Evolutionary conservation across 1,139 yeast species (phyloP).

Genomic region (Blastobotrys petasosporus): DNA sequence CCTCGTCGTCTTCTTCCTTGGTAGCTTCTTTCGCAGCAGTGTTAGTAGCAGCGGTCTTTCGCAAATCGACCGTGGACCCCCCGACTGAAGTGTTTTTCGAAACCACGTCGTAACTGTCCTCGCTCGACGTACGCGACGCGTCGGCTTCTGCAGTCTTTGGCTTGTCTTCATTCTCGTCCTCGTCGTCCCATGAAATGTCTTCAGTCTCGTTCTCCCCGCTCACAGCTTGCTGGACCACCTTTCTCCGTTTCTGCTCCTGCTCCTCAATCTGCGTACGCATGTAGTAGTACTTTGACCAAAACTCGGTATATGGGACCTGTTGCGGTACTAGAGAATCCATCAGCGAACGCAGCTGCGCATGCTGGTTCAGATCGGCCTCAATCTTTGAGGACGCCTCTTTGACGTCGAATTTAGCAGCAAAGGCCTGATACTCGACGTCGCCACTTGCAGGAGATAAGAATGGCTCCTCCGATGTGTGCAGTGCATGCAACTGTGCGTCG

Average conservation of each 20-base stretch:
- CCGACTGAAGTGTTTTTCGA: constrained; percentile 27
- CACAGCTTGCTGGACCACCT: constrained; percentile 44
- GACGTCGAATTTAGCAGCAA: constrained; percentile 38
- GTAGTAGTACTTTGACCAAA: constrained; percentile 72
- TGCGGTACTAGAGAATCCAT: constrained; percentile 67
- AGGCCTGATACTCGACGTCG: constrained; percentile 32
- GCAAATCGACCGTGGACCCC: constrained; percentile 31
- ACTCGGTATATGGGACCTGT: constrained; percentile 49
- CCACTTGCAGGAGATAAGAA: constrained; percentile 29
- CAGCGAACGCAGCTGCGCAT: constrained; percentile 50
- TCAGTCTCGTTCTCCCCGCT: constrained; percentile 38
- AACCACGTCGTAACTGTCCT: constrained; percentile 38
- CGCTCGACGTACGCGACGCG: constrained; percentile 37
- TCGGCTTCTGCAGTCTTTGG: constrained; percentile 7
- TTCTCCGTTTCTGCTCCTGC: constrained; percentile 63
- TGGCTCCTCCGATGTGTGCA: constrained; percentile 45
- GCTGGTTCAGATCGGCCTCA: constrained; percentile 42
- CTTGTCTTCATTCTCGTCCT: constrained; percentile 47
- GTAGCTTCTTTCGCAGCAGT: constrained; percentile 18
- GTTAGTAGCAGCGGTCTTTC: constrained; percentile 16
- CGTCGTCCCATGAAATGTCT: constrained; percentile 54
- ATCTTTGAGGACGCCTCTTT: constrained; percentile 51
- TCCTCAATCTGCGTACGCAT: constrained; percentile 50
- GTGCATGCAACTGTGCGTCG: constrained; percentile 51
- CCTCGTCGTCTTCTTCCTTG: constrained; percentile 39